phyloP scores from a whole-genome alignment of 139 green algal genomes.

The Chara braunii region DNA sequence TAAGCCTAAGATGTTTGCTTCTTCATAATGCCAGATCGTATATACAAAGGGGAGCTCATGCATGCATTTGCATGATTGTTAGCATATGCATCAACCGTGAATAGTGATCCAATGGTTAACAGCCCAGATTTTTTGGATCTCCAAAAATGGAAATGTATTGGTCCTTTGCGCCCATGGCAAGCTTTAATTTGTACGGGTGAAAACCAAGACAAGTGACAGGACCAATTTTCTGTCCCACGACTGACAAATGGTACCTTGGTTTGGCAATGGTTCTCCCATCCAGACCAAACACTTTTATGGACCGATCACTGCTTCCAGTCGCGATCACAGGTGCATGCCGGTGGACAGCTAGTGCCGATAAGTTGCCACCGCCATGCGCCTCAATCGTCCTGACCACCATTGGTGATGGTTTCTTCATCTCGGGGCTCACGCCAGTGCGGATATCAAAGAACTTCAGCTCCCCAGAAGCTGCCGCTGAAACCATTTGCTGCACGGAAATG shows the following conservation, averaged over 20 bases:
- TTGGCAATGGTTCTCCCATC: conserved; percentile 21
- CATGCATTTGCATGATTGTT: no score
- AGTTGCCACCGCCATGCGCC: conserved; percentile 58
- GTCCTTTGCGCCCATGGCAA: conserved; percentile 59
- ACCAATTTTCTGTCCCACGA: conserved; percentile 56
- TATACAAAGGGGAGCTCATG: no score
- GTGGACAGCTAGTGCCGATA: conserved; percentile 70
- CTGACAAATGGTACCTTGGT: conserved; percentile 57
- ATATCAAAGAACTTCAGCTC: conserved; percentile 73
- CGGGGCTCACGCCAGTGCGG: conserved; percentile 42
- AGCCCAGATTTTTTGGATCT: no score
- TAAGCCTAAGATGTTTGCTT: no score
- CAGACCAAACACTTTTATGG: conserved; percentile 67
- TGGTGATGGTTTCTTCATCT: no score
- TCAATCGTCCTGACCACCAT: no score
- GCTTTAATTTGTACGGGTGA: conserved; percentile 68
- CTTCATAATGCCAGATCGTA: no score
- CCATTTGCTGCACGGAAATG: conserved; percentile 48
- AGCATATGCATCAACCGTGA: no score
- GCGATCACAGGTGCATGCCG: conserved; percentile 69
- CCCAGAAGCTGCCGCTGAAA: conserved; percentile 51
- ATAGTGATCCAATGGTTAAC: no score
- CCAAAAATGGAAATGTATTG: conserved; percentile 36
- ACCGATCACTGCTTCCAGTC: conserved; percentile 57
- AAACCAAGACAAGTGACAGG: conserved; percentile 70